Evolutionary conservation across 1,284 basidiomycete genomes (phyloP).

Genomic region (Tylopilus sp.): DNA sequence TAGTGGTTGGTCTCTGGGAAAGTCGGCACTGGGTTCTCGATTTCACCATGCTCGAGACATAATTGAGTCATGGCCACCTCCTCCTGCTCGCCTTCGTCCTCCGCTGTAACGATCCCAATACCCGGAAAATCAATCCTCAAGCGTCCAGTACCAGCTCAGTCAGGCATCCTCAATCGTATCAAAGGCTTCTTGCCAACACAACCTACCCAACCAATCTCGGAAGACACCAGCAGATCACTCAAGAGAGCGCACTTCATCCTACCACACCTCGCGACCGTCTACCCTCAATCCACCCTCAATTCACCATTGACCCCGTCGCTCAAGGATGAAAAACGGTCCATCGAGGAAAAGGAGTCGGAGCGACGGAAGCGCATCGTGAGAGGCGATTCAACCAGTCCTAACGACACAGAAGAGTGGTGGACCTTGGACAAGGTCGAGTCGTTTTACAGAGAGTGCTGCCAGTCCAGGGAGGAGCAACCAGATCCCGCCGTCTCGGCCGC

Average conservation of each 20-base stretch:
- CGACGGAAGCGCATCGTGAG: constrained; percentile 56
- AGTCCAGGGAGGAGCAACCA: constrained; percentile 67
- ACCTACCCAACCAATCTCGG: constrained; percentile 20
- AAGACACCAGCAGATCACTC: constrained; percentile 50
- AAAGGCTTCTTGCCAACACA: constrained; percentile 38
- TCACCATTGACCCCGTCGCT: constrained; percentile 73
- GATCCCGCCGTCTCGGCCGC: constrained; percentile 63
- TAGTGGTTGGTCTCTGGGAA: not conserved
- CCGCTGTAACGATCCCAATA: constrained; percentile 68
- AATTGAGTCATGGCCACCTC: constrained; percentile 20
- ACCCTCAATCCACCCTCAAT: constrained; percentile 76
- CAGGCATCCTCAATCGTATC: constrained; percentile 67
- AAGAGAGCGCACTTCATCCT: constrained; percentile 84
- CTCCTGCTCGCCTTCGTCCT: constrained; percentile 64
- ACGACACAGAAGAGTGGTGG: constrained; percentile 64
- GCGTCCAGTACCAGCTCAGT: constrained; percentile 62
- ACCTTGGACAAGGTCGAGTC: constrained; percentile 72
- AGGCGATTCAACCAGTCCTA: constrained; percentile 42
- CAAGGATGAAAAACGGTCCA: constrained; percentile 67
- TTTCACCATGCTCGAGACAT: not conserved
- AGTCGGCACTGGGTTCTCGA: not conserved
- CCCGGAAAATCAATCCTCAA: constrained; percentile 77
- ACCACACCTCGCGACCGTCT: constrained; percentile 75
- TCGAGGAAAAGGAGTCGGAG: constrained; percentile 64
- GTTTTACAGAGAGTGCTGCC: constrained; percentile 78